Conservation (phyloP, 2,329 filamentous ascomycete species). For the Venturia carpophila region DNA sequence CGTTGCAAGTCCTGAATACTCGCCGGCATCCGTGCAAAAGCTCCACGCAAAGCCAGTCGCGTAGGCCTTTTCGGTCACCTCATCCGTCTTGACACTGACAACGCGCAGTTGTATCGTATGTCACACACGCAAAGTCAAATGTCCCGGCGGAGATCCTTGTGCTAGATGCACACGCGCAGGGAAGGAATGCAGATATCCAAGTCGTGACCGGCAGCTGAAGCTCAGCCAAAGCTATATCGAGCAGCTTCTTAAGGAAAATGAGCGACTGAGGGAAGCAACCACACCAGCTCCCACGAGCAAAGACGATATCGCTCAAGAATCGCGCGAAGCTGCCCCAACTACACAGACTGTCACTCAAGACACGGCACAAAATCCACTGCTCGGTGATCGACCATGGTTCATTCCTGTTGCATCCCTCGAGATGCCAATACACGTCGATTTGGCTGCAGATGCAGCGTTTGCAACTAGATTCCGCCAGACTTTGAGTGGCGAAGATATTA, state of each 20-base stretch:
- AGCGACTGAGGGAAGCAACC: conserved; percentile 23
- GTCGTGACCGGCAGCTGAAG: conserved; percentile 27
- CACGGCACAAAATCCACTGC: conserved; percentile 28
- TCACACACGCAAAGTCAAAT: conserved; percentile 30
- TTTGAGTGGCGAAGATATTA: conserved; percentile 23
- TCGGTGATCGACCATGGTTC: conserved; percentile 33
- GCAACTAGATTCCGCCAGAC: conserved; percentile 32
- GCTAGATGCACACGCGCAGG: conserved; percentile 24
- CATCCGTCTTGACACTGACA: not conserved
- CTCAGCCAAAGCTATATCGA: conserved; percentile 28
- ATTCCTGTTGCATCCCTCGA: conserved; percentile 27
- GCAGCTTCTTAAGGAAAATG: conserved; percentile 27
- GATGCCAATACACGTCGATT: conserved; percentile 32
- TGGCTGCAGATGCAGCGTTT: conserved; percentile 34
- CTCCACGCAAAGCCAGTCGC: not conserved
- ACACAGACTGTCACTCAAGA: conserved; percentile 23
- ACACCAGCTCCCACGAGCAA: conserved; percentile 4
- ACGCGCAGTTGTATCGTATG: conserved; percentile 24
- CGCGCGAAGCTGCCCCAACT: conserved; percentile 6
- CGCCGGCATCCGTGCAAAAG: not conserved
- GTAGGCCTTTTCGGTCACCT: not conserved
- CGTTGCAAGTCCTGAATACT: not conserved
- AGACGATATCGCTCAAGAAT: conserved; percentile 11
- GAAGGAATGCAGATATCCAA: conserved; percentile 25
- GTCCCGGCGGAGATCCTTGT: conserved; percentile 30